phyloP scores from a whole-genome alignment of 1,284 basidiomycete species.

The Boletus putidus region DNA sequence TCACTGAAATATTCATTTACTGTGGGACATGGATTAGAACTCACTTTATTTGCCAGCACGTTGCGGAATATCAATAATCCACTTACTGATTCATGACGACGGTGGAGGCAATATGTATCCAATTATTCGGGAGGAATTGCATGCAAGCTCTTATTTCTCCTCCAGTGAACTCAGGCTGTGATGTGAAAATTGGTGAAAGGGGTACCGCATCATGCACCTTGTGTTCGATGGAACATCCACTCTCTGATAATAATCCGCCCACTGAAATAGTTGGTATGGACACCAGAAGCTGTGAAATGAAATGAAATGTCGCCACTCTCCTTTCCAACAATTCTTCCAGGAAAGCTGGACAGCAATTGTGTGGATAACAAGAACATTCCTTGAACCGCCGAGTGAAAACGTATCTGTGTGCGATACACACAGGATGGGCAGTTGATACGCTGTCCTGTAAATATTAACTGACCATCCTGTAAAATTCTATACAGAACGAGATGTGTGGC shows the following conservation, averaged over 20 bases:
- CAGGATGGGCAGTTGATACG: conserved; percentile 1
- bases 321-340: not conserved
- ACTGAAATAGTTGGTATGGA: too few species aligned
- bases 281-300: not conserved
- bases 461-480: conserved; percentile 8
- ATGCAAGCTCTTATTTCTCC: too few species aligned
- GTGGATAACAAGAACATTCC: not conserved
- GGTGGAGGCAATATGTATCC: not conserved
- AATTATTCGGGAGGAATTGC: not conserved
- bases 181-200: not conserved
- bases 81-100: not conserved
- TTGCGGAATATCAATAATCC: too few species aligned
- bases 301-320: not conserved
- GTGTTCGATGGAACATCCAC: not conserved
- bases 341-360: not conserved
- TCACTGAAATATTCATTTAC: not conserved
- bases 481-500: not conserved
- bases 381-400: not conserved
- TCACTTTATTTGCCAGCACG: not conserved
- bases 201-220: too few species aligned
- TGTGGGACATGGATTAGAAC: not conserved
- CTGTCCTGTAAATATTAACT: not conserved
- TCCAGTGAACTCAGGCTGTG: not conserved
- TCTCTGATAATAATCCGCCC: not conserved
- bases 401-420: not conserved